A percentile compares a stretch with the other conserved stretches of the same genome.
Conservation (phyloP, 139 green algal genomes). For the Spirogloea muscicola region DNA sequence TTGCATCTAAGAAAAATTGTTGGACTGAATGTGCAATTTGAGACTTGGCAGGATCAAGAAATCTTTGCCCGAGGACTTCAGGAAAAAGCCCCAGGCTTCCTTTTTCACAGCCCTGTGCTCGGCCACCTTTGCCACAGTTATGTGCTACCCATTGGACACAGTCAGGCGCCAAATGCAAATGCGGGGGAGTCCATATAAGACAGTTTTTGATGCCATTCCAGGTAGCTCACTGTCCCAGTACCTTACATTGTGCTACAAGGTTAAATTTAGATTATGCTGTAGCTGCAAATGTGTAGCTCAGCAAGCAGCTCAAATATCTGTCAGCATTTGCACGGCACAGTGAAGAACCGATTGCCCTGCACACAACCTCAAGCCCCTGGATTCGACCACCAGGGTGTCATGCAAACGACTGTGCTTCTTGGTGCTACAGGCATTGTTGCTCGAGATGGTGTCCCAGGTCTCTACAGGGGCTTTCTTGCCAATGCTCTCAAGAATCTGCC, state of each 20-base stretch:
- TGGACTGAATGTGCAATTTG: background rate
- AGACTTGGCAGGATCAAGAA: slow-evolving; percentile 20
- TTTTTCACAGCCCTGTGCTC: slow-evolving; percentile 14
- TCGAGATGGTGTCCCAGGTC: slow-evolving; percentile 42
- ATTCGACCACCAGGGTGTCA: too few relatives aligned
- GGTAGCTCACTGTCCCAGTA: background rate
- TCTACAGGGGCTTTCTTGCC: slow-evolving; percentile 53
- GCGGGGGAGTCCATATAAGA: slow-evolving; percentile 6
- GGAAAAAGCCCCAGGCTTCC: slow-evolving; percentile 5
- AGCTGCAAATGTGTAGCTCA: background rate
- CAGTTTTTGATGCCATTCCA: slow-evolving; percentile 8
- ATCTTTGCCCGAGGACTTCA: slow-evolving; percentile 7
- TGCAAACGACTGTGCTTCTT: too few relatives aligned
- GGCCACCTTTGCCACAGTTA: slow-evolving; percentile 13
- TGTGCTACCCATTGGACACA: slow-evolving; percentile 40
- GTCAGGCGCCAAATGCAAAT: slow-evolving; percentile 29
- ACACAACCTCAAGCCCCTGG: too few relatives aligned
- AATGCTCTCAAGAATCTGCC: slow-evolving; percentile 53
- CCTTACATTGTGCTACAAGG: background rate
- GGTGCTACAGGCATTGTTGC: slow-evolving; percentile 43
- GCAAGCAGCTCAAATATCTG: too few relatives aligned
- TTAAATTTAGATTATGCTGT: background rate
- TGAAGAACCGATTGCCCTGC: too few relatives aligned
- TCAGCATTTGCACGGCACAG: too few relatives aligned
- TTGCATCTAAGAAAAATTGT: background rate